phyloP scores from a whole-genome alignment of 1,139 yeast species.

The Hyphopichia fennica region DNA sequence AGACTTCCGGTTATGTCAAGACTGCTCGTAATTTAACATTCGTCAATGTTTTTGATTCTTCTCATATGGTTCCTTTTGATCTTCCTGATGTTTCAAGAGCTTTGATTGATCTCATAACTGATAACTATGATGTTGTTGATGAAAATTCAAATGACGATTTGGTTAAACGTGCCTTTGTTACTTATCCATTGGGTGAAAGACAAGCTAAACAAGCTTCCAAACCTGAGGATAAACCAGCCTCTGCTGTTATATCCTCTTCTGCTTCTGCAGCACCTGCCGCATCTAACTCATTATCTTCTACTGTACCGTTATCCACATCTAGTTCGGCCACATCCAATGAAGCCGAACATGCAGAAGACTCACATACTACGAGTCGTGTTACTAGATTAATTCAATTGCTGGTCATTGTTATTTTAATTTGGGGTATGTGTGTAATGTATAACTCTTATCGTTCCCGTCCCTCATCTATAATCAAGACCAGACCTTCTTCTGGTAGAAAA shows the following conservation, averaged over 20 bases:
- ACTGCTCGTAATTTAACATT: conserved; percentile 74
- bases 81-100: conserved; percentile 70
- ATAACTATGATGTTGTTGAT: conserved; percentile 27
- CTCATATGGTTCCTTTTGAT: conserved; percentile 96
- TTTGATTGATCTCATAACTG: conserved; percentile 53
- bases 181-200: conserved; percentile 34
- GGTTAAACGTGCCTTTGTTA: conserved; percentile 19
- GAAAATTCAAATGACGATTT: conserved; percentile 12
- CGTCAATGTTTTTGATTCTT: conserved; percentile 69
- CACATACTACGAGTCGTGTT: conserved; percentile 26
- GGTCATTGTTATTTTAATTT: conserved; percentile 40
- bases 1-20: conserved; percentile 51
- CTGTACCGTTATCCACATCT: conserved; percentile 3
- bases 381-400: conserved; percentile 43
- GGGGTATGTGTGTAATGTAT: conserved; percentile 45
- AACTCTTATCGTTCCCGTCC: conserved; percentile 41
- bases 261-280: not conserved
- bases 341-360: conserved; percentile 5
- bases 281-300: not conserved
- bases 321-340: not conserved
- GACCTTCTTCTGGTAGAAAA: conserved; percentile 37
- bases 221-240: conserved; percentile 1
- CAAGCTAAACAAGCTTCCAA: conserved; percentile 4
- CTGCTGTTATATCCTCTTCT: too few relatives aligned
- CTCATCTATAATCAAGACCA: conserved; percentile 42